Conservation (phyloP, 257 asterid genomes). For the Solanum gracilifrons region DNA sequence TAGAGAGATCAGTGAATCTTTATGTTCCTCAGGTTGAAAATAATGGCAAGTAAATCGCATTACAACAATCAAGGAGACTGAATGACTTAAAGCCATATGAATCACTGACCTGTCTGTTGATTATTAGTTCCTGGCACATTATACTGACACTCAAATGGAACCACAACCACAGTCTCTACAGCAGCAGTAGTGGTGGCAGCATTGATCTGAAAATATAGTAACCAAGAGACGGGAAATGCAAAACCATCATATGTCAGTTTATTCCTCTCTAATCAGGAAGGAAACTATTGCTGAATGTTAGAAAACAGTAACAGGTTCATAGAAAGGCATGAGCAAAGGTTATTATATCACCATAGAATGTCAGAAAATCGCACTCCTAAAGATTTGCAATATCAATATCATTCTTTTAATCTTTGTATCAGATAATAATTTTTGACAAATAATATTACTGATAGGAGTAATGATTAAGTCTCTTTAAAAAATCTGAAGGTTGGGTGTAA, state of each 20-base stretch:
- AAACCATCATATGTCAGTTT: conserved; percentile 8
- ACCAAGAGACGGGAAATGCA: background rate
- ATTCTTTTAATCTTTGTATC: background rate
- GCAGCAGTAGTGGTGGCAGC: conserved; percentile 32
- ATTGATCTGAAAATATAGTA: conserved; percentile 32
- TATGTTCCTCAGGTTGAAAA: background rate
- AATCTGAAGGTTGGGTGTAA: background rate
- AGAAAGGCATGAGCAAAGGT: background rate
- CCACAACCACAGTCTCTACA: conserved; percentile 18
- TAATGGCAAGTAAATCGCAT: background rate
- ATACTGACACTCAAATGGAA: conserved; percentile 36
- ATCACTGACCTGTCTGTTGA: conserved; percentile 45
- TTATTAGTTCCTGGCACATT: conserved; percentile 45
- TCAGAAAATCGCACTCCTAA: background rate
- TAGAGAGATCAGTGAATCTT: background rate
- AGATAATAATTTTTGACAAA: background rate
- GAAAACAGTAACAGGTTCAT: background rate
- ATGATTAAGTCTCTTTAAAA: no score
- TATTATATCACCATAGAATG: background rate
- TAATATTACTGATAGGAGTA: background rate
- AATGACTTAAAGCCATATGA: background rate
- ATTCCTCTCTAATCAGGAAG: background rate
- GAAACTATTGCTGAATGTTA: background rate
- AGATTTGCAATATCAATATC: background rate
- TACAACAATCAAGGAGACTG: background rate